These are phyloP conservation scores for Chaetomidium leptoderma DNA, from an alignment of 495 filamentous ascomycete genomes.

Conservation along the genomic window DNA sequence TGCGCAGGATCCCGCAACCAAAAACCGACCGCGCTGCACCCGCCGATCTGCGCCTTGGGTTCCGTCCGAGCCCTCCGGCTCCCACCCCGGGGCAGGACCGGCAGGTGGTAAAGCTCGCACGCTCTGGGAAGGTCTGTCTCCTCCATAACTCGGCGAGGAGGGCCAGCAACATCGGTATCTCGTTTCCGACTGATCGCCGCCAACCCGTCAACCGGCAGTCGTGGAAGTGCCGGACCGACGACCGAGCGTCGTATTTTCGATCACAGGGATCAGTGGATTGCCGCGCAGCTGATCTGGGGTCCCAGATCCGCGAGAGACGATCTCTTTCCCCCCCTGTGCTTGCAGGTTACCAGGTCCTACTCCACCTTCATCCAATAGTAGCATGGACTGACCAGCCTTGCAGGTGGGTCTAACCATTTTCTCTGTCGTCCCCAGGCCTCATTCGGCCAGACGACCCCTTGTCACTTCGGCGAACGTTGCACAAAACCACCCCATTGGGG, in stretches of 20 bases:
- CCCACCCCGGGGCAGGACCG: background rate
- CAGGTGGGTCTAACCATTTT: slow-evolving; percentile 23
- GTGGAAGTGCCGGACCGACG: slow-evolving; percentile 29
- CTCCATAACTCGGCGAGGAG: background rate
- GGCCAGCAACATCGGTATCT: slow-evolving; percentile 6
- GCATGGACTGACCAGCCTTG: slow-evolving; percentile 25
- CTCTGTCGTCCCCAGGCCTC: slow-evolving; percentile 13
- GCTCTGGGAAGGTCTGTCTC: background rate
- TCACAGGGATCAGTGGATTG: slow-evolving; percentile 32
- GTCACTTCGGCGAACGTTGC: slow-evolving; percentile 9
- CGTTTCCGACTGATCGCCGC: slow-evolving; percentile 24
- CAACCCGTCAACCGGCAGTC: slow-evolving; percentile 17
- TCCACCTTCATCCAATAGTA: slow-evolving; percentile 26
- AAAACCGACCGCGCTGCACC: background rate
- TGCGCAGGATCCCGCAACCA: background rate
- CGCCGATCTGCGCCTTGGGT: slow-evolving; percentile 11
- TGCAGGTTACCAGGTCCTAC: slow-evolving; percentile 18
- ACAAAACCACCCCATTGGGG: slow-evolving; percentile 1
- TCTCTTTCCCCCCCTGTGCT: slow-evolving; percentile 26
- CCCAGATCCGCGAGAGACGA: slow-evolving; percentile 29
- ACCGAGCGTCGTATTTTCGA: slow-evolving; percentile 19
- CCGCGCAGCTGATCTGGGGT: slow-evolving; percentile 34
- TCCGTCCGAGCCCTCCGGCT: slow-evolving; percentile 10
- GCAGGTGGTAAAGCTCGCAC: background rate
- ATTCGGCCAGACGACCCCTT: slow-evolving; percentile 20